These are phyloP conservation scores for Sedum album DNA, from an alignment of 164 flowering plant genomes.

Conservation along the genomic window DNA sequence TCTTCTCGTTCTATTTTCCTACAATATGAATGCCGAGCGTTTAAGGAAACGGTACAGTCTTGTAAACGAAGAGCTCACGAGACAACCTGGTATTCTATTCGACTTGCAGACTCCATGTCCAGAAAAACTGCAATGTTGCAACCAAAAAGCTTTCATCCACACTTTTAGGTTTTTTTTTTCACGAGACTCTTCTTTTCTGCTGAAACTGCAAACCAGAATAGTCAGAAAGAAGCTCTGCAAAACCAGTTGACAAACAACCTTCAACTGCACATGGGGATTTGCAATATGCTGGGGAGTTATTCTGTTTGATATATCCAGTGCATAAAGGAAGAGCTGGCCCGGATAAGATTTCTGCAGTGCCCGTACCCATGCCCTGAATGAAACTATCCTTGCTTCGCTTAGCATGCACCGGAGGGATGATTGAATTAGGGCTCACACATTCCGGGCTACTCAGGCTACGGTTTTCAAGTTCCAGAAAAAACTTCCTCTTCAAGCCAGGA, in stretches of 20 bases:
- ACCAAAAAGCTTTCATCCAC: not conserved
- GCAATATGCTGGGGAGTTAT: constrained; percentile 19
- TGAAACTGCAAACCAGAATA: constrained; percentile 35
- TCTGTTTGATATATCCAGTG: constrained; percentile 27
- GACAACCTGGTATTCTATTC: not conserved
- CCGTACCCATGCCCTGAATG: constrained; percentile 5
- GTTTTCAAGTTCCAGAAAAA: constrained; percentile 13
- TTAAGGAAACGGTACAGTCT: not conserved
- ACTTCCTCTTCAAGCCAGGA: constrained; percentile 68
- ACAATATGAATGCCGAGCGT: no score
- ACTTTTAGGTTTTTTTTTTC: not conserved
- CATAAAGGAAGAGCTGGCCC: constrained; percentile 16
- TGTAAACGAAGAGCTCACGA: not conserved
- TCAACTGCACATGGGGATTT: constrained; percentile 65
- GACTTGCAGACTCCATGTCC: not conserved
- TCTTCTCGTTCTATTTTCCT: no score
- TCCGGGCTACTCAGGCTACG: constrained; percentile 19
- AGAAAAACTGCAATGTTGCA: not conserved
- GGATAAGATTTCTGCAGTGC: constrained; percentile 17
- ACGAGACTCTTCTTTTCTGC: constrained; percentile 26
- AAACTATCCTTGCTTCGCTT: constrained; percentile 31
- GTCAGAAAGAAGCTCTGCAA: constrained; percentile 54
- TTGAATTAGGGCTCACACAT: constrained; percentile 6
- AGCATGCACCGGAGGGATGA: constrained; percentile 1
- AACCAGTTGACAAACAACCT: constrained; percentile 58